Percentiles rank a stretch among this genome's conserved stretches.
Conservation (phyloP, 148 eudicot genomes). For the Camellia japonica region DNA sequence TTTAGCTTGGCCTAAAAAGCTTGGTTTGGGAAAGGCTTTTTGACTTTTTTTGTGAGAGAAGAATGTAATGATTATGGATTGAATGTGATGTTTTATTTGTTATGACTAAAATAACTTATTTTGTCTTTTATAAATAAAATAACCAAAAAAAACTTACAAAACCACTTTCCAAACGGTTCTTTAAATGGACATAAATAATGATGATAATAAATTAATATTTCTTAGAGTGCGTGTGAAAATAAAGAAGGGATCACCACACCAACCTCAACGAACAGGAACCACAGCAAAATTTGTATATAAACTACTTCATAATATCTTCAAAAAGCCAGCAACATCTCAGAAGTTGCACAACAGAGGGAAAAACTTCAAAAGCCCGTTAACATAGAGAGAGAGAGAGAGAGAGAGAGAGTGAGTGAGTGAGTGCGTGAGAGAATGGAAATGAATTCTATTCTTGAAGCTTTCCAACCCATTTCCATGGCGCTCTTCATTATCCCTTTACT, state of each 20-base stretch:
- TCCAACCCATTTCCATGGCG: conserved; percentile 13
- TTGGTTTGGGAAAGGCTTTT: too few species aligned
- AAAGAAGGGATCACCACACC: neutral
- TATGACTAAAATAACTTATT: too few species aligned
- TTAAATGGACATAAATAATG: too few species aligned
- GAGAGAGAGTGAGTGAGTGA: neutral
- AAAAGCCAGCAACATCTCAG: neutral
- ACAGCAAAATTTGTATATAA: neutral
- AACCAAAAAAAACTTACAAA: too few species aligned
- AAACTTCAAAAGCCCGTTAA: neutral
- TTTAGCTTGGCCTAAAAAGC: too few species aligned
- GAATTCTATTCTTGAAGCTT: conserved; percentile 11
- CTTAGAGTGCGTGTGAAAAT: neutral
- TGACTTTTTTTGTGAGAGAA: too few species aligned
- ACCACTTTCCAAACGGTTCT: too few species aligned
- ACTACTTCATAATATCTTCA: neutral
- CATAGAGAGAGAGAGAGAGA: neutral
- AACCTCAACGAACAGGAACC: neutral
- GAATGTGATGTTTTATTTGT: too few species aligned
- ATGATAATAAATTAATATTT: neutral
- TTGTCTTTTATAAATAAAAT: too few species aligned
- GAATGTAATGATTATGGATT: too few species aligned
- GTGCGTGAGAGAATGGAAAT: conserved; percentile 13
- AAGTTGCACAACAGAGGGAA: neutral
- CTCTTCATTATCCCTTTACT: conserved; percentile 29